A percentile compares a stretch with the other conserved stretches of the same genome.
These are phyloP conservation scores for Agrostemma githago DNA, from an alignment of 148 eudicot species.

Conservation along the genomic window DNA sequence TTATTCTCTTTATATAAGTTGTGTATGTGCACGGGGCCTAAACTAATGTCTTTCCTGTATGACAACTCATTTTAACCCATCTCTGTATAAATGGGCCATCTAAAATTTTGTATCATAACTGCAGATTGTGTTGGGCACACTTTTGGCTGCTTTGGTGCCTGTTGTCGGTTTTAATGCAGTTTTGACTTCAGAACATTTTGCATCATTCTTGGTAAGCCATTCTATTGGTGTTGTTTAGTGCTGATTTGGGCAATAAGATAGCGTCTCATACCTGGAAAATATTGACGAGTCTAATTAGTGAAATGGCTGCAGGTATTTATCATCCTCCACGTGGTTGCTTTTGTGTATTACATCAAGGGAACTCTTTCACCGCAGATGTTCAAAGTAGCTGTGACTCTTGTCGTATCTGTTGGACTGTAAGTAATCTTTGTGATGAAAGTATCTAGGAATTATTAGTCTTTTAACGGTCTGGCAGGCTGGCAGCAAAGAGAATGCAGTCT, in stretches of 20 bases:
- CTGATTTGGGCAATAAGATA: not conserved
- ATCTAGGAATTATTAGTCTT: not conserved
- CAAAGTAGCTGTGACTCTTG: conserved; percentile 91
- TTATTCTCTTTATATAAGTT: too few relatives aligned
- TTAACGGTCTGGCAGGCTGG: not conserved
- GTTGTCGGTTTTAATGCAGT: conserved; percentile 99
- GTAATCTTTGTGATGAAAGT: conserved; percentile 24
- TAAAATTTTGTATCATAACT: conserved; percentile 21
- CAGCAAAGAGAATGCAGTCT: not conserved
- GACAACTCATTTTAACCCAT: not conserved
- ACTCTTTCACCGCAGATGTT: conserved; percentile 85
- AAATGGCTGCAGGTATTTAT: conserved; percentile 73
- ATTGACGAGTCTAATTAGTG: conserved; percentile 19
- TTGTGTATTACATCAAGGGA: conserved; percentile 87
- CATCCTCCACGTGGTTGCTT: conserved; percentile 91
- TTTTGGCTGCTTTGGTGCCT: conserved; percentile 92
- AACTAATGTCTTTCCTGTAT: not conserved
- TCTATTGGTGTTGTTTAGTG: not conserved
- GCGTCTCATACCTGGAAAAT: not conserved
- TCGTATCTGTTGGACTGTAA: conserved; percentile 83
- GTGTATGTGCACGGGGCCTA: too few relatives aligned
- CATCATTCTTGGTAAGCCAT: conserved; percentile 81
- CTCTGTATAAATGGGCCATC: not conserved
- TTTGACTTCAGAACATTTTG: conserved; percentile 97
- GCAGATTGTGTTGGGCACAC: conserved; percentile 94